Evolutionary conservation across 352 stramenopile genomes (phyloP).

Genomic region (Phytophthora idaei): DNA sequence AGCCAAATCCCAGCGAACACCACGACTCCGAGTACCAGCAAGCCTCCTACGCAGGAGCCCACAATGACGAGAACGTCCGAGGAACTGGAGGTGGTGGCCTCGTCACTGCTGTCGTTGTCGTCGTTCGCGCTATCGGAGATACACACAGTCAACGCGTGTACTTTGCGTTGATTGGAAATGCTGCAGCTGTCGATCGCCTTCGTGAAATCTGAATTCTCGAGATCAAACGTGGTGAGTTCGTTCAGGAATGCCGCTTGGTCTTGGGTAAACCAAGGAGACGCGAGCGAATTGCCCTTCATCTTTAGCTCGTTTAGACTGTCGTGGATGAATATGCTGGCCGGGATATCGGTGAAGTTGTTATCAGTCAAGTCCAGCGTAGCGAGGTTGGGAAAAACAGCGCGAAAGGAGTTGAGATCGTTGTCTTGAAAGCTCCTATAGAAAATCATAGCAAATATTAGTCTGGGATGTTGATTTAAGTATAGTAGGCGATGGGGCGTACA

Average conservation of each 20-base stretch:
- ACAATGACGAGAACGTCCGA: conserved; percentile 34
- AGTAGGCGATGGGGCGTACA: conserved; percentile 39
- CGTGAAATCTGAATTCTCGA: conserved; percentile 43
- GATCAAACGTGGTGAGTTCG: conserved; percentile 39
- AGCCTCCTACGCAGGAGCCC: conserved; percentile 42
- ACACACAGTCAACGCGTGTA: conserved; percentile 39
- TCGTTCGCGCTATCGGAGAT: conserved; percentile 28
- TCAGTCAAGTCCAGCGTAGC: conserved; percentile 54
- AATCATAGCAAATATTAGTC: neutral
- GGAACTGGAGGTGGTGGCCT: neutral
- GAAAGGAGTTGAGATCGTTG: conserved; percentile 60
- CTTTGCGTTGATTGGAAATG: conserved; percentile 15
- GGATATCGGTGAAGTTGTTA: conserved; percentile 64
- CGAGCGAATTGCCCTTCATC: conserved; percentile 51
- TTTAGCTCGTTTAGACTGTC: conserved; percentile 46
- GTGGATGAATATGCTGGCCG: conserved; percentile 53
- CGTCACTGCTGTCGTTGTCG: conserved; percentile 23
- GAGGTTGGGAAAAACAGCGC: conserved; percentile 59
- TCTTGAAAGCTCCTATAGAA: conserved; percentile 45
- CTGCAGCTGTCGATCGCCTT: conserved; percentile 34
- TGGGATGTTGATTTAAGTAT: neutral
- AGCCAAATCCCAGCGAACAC: conserved; percentile 30
- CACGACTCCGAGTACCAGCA: conserved; percentile 36
- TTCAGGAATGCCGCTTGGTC: conserved; percentile 33
- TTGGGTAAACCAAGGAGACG: conserved; percentile 50